Conservation (phyloP, 2,329 filamentous ascomycete species). For the Plectosphaerella plurivora region DNA sequence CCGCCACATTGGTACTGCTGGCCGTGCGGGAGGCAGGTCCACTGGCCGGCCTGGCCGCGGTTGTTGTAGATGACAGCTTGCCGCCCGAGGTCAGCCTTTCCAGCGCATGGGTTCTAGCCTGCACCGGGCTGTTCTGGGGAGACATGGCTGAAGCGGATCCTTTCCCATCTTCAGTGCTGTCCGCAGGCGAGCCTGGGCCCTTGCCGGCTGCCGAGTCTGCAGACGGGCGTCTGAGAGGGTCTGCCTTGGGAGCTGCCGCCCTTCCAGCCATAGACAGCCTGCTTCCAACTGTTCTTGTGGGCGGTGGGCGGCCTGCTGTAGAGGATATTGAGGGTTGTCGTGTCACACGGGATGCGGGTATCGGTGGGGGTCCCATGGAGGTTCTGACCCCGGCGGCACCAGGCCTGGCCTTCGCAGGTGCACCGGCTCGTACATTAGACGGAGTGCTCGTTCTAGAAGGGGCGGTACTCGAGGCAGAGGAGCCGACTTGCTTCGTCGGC, state of each 20-base stretch:
- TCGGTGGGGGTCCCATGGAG: constrained; percentile 64
- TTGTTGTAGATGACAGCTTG: constrained; percentile 22
- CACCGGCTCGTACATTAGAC: constrained; percentile 45
- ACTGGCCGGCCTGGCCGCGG: constrained; percentile 12
- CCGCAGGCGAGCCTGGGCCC: constrained; percentile 28
- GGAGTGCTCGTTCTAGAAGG: constrained; percentile 64
- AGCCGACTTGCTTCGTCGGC: constrained; percentile 67
- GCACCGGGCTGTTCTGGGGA: constrained; percentile 45
- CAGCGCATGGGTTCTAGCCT: constrained; percentile 44
- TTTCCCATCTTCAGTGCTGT: constrained; percentile 26
- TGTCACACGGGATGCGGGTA: constrained; percentile 36
- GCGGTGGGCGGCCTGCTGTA: constrained; percentile 16
- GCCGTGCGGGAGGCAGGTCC: constrained; percentile 16
- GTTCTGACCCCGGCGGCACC: constrained; percentile 50
- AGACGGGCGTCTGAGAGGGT: constrained; percentile 38
- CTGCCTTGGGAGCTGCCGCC: constrained; percentile 29
- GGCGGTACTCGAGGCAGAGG: constrained; percentile 48
- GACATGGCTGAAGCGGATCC: constrained; percentile 43
- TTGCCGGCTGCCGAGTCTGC: constrained; percentile 40
- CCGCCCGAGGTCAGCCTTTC: constrained; percentile 42
- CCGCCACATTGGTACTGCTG: constrained; percentile 36
- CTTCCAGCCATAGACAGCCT: constrained; percentile 34
- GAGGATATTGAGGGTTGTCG: constrained; percentile 42
- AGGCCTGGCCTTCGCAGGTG: constrained; percentile 48
- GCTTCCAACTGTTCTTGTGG: constrained; percentile 32